These are phyloP conservation scores for Aphanocladium album DNA, from an alignment of 2,329 filamentous ascomycete species.

Conservation along the genomic window DNA sequence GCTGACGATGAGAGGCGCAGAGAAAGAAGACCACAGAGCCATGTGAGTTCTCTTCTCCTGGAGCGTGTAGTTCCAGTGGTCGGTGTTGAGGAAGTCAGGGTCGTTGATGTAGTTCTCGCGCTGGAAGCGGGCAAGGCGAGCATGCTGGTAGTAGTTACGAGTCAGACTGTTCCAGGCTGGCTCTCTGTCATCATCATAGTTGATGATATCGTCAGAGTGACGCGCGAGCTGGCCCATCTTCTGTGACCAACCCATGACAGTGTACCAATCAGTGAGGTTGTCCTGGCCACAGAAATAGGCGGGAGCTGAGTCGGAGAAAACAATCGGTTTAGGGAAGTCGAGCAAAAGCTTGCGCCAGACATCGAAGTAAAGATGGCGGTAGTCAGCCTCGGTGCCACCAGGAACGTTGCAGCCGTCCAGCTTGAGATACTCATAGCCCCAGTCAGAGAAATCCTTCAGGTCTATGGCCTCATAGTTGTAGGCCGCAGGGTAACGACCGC, in stretches of 20 bases:
- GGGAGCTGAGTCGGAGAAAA: slow-evolving; percentile 42
- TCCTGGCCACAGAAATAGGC: slow-evolving; percentile 34
- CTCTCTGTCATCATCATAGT: slow-evolving; percentile 33
- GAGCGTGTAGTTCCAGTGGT: slow-evolving; percentile 28
- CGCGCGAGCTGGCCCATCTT: slow-evolving; percentile 37
- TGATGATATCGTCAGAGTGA: slow-evolving; percentile 38
- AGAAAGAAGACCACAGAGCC: slow-evolving; percentile 30
- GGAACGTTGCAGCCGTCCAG: slow-evolving; percentile 37
- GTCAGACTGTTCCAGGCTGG: slow-evolving; percentile 42
- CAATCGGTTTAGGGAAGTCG: slow-evolving; percentile 30
- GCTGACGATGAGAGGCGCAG: slow-evolving; percentile 32
- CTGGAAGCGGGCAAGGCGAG: slow-evolving; percentile 36
- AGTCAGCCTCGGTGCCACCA: slow-evolving; percentile 17
- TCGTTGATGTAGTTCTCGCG: slow-evolving; percentile 33
- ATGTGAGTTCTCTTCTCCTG: slow-evolving; percentile 34
- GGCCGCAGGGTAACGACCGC: slow-evolving; percentile 38
- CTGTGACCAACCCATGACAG: slow-evolving; percentile 40
- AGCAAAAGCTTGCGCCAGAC: slow-evolving; percentile 38
- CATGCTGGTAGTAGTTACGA: slow-evolving; percentile 41
- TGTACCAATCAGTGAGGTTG: slow-evolving; percentile 39
- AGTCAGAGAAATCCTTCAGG: slow-evolving; percentile 32
- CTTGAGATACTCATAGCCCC: slow-evolving; percentile 36
- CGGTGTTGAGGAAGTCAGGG: slow-evolving; percentile 33
- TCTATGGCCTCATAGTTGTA: slow-evolving; percentile 37
- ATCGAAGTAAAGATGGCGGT: slow-evolving; percentile 29